A percentile compares a stretch with the other conserved stretches of the same genome.
These are phyloP conservation scores for Violaceomyces palustris DNA, from an alignment of 1,284 basidiomycete genomes.

Conservation along the genomic window DNA sequence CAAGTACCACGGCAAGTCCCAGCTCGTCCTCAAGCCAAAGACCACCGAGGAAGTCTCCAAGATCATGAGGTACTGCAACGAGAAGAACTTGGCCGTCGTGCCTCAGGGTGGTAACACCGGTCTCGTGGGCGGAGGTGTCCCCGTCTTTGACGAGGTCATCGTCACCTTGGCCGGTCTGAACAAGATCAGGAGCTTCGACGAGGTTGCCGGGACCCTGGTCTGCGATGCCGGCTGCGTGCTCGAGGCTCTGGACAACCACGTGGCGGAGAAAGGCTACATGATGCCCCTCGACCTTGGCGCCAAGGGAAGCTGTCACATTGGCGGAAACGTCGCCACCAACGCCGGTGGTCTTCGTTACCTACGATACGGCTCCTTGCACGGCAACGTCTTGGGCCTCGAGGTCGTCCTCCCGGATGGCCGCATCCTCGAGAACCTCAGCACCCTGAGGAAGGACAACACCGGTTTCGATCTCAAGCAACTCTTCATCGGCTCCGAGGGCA, in stretches of 20 bases:
- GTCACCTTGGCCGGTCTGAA: constrained; percentile 77
- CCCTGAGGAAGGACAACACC: constrained; percentile 93
- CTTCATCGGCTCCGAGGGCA: constrained; percentile 96
- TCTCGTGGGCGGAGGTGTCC: constrained; percentile 90
- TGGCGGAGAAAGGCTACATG: constrained; percentile 84
- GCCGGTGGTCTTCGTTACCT: constrained; percentile 90
- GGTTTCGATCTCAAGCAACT: constrained; percentile 99
- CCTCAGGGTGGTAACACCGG: constrained; percentile 99
- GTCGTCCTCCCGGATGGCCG: constrained; percentile 92
- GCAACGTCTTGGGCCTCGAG: constrained; percentile 91
- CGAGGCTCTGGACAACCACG: constrained; percentile 80
- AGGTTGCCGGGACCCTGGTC: constrained; percentile 60
- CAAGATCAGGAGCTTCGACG: constrained; percentile 83
- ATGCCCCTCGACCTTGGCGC: constrained; percentile 97
- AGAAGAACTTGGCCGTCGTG: constrained; percentile 62
- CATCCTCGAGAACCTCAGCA: constrained; percentile 57
- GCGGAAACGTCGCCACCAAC: constrained; percentile 95
- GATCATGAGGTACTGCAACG: constrained; percentile 57
- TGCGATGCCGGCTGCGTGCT: constrained; percentile 86
- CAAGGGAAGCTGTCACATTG: constrained; percentile 97
- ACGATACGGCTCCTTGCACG: constrained; percentile 91
- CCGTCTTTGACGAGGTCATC: constrained; percentile 81
- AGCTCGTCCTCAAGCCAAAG: constrained; percentile 82
- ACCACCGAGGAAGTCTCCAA: constrained; percentile 80
- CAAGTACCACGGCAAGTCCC: constrained; percentile 79